These are phyloP conservation scores for Suhomyces ambrosiae DNA, from an alignment of 1,139 yeast species.

Conservation along the genomic window DNA sequence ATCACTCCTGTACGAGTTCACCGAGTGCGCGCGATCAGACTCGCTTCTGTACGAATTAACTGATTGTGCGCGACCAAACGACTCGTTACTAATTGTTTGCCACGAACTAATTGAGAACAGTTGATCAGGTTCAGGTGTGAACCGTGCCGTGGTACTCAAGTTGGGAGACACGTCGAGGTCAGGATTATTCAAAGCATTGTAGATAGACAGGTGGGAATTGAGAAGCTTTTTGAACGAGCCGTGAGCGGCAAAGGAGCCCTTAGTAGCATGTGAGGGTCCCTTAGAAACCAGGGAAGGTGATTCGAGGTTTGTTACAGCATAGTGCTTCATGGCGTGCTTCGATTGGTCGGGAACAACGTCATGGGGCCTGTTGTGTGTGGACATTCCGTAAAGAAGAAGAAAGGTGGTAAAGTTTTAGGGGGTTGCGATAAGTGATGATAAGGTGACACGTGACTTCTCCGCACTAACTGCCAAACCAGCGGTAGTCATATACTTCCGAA, in stretches of 20 bases:
- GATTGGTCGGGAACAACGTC: not conserved
- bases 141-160: conserved; percentile 8
- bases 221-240: conserved; percentile 25
- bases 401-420: conserved; percentile 1
- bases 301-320: too few relatives aligned
- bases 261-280: not conserved
- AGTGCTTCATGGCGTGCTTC: too few relatives aligned
- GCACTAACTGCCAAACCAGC: too few relatives aligned
- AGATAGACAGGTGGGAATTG: conserved; percentile 43
- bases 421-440: conserved; percentile 9
- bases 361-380: not conserved
- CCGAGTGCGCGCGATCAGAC: too few relatives aligned
- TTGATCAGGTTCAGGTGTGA: conserved; percentile 19
- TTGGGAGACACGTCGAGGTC: conserved; percentile 36
- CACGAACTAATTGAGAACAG: conserved; percentile 22
- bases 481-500: too few relatives aligned
- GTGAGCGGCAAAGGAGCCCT: not conserved
- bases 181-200: conserved; percentile 44
- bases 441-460: conserved; percentile 9
- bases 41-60: conserved; percentile 1
- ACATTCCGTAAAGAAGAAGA: not conserved
- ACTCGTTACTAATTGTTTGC: conserved; percentile 22
- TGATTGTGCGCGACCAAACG: conserved; percentile 6
- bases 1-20: too few relatives aligned
- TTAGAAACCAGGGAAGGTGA: not conserved